phyloP scores from a whole-genome alignment of 2,329 filamentous ascomycete species.

The Pseudogymnoascus sp. region DNA sequence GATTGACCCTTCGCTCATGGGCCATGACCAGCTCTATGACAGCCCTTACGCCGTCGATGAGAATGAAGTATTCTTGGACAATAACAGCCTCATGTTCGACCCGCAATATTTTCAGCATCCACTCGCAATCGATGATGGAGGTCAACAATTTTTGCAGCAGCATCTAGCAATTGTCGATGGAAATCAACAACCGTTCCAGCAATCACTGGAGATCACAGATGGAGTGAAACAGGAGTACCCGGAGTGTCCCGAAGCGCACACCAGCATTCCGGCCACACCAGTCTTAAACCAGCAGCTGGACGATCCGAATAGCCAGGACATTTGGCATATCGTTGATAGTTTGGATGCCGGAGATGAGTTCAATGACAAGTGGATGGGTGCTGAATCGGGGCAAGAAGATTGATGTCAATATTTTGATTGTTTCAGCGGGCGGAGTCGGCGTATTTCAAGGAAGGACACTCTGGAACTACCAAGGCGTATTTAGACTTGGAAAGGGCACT shows the following conservation, averaged over 20 bases:
- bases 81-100: slow-evolving; percentile 15
- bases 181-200: neutral
- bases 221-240: neutral
- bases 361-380: slow-evolving; percentile 26
- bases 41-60: slow-evolving; percentile 16
- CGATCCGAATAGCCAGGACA: slow-evolving; percentile 23
- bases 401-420: slow-evolving; percentile 7
- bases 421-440: neutral
- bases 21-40: slow-evolving; percentile 17
- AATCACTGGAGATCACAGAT: neutral
- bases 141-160: neutral
- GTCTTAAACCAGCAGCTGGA: slow-evolving; percentile 19
- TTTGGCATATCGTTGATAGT: slow-evolving; percentile 24
- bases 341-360: slow-evolving; percentile 25
- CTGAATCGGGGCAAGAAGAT: slow-evolving; percentile 8
- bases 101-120: slow-evolving; percentile 13
- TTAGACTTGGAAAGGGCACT: neutral
- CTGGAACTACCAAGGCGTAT: neutral
- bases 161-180: neutral
- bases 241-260: neutral
- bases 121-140: neutral
- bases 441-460: neutral
- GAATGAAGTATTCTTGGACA: slow-evolving; percentile 18
- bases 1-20: slow-evolving; percentile 24
- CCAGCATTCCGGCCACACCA: neutral